phyloP scores from a whole-genome alignment of 2,329 filamentous ascomycete species.

The Aureobasidium sp. region DNA sequence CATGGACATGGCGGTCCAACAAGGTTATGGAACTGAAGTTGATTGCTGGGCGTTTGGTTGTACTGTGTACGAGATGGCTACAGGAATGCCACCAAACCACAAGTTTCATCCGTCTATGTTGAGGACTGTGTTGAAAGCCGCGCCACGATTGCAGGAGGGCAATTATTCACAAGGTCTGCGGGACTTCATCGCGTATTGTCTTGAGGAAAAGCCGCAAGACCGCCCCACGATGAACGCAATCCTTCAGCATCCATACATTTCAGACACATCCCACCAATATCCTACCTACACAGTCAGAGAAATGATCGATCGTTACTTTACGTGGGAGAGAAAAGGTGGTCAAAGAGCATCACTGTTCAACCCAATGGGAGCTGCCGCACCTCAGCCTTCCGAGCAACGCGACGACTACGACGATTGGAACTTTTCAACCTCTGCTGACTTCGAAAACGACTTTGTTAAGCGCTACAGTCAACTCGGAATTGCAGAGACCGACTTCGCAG shows the following conservation, averaged over 20 bases:
- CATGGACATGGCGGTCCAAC: slow-evolving; percentile 14
- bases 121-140: slow-evolving; percentile 51
- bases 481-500: slow-evolving; percentile 17
- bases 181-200: slow-evolving; percentile 63
- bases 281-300: slow-evolving; percentile 56
- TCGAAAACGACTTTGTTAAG: slow-evolving; percentile 38
- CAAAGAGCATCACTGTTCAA: slow-evolving; percentile 58
- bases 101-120: slow-evolving; percentile 45
- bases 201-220: slow-evolving; percentile 58
- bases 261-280: slow-evolving; percentile 52
- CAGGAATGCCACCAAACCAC: slow-evolving; percentile 64
- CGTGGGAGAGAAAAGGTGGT: slow-evolving; percentile 69
- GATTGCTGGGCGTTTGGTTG: slow-evolving; percentile 84
- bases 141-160: slow-evolving; percentile 62
- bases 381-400: slow-evolving; percentile 36
- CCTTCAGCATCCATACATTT: slow-evolving; percentile 61
- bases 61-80: slow-evolving; percentile 73
- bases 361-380: slow-evolving; percentile 48
- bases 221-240: slow-evolving; percentile 63
- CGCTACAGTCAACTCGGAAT: slow-evolving; percentile 25
- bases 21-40: slow-evolving; percentile 40
- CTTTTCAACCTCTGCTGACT: slow-evolving; percentile 55
- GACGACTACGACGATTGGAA: slow-evolving; percentile 51
- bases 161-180: slow-evolving; percentile 62
- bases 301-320: slow-evolving; percentile 62